Evolutionary conservation across 371 early-diverging fungal species (phyloP), one percentile per base, ranked within the genome.

Genomic region (Rhizopus stolonifer): DNA sequence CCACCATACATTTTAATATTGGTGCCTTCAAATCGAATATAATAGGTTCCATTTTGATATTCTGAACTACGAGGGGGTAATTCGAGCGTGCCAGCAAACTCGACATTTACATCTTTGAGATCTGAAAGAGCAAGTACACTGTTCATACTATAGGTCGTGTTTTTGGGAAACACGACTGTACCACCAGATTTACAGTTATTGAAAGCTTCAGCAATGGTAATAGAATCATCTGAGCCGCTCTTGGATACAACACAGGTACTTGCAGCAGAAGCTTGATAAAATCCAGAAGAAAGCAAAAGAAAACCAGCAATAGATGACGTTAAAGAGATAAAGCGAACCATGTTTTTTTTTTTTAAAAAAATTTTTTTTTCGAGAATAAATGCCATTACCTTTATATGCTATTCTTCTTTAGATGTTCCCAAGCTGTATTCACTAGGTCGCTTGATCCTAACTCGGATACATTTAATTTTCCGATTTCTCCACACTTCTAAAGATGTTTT

Each of bases 121-220:
- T n/a, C n/a, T n/a, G n/a, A n/a, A n/a, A n/a, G n/a, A n/a, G n/a
- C n/a, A 29, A 29, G 6, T 11, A 29, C 11, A 11, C 29, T 29
- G 11, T 29, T 29, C 29, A 29, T 9, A 9, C 11, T 29, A 11
- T 67, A 70, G 24, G 52, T 64, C 4, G 52, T 39, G 0, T 61
- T 65, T 8, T 47, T 49, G 7, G 67, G 34, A 34, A 70, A 70
- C n/a, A 49, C 46, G 11, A 70, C 67, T n/a, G 55, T 67, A 31
- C 67, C 70, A 17, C 70, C 70, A 29, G 51, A 55, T 36, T 64
- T 61, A 46, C 67, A 70, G 26, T 48, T 49, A 3, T 52, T 48
- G 58, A 70, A 70, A 9, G 70, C 70, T 14, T 38, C 36, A 0
- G 36, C 52, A 26, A 70, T 70, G 32, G 54, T 54, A 24, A 52